phyloP scores from a whole-genome alignment of 2,329 filamentous ascomycete genomes.

The Helotiales sp. region DNA sequence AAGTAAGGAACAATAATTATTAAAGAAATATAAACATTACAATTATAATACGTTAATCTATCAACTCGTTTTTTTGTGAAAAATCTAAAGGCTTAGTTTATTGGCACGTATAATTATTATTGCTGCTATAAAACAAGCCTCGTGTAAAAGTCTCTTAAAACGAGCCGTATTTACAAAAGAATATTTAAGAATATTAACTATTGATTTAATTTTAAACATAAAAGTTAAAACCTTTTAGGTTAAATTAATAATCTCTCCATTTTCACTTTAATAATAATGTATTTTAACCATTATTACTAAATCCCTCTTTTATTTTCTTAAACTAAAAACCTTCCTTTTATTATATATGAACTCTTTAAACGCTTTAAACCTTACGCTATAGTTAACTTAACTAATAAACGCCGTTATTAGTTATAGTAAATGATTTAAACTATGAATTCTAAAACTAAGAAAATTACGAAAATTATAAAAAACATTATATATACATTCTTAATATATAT shows the following conservation, averaged over 20 bases:
- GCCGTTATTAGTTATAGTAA: background rate
- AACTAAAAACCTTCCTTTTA: background rate
- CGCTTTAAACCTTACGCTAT: conserved; percentile 1
- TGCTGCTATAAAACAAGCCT: conserved; percentile 7
- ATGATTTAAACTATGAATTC: background rate
- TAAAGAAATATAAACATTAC: conserved; percentile 14
- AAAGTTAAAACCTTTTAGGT: background rate
- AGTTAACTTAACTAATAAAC: background rate
- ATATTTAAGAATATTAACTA: background rate
- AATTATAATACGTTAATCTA: conserved; percentile 10
- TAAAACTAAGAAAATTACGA: background rate
- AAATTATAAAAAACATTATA: background rate
- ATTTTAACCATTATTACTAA: background rate
- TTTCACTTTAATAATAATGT: background rate
- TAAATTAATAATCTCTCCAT: background rate
- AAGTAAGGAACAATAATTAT: conserved; percentile 17
- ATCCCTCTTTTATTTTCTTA: background rate
- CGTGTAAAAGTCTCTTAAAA: background rate
- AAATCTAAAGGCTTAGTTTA: conserved; percentile 12
- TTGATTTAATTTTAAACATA: background rate
- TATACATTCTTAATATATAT: background rate
- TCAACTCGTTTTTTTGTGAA: conserved; percentile 6
- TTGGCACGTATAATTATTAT: conserved; percentile 9
- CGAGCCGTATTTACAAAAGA: background rate
- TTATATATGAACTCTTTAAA: background rate